phyloP scores from a whole-genome alignment of 352 stramenopile genomes.

The Pythium sukuiense region DNA sequence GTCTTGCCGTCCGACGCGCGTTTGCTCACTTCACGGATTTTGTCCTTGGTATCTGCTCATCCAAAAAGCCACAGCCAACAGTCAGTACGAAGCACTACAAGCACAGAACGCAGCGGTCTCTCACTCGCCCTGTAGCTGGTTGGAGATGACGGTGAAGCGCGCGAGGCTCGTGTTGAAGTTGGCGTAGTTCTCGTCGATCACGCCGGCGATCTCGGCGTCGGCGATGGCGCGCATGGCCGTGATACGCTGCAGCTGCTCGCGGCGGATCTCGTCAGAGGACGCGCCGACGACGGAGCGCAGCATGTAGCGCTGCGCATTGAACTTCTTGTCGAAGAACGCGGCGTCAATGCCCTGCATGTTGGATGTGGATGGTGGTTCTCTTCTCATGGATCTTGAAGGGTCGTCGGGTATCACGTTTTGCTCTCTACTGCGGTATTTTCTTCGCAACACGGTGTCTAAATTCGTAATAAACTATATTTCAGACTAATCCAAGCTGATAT shows the following conservation, averaged over 20 bases:
- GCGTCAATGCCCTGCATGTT: slow-evolving; percentile 70
- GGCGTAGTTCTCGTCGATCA: slow-evolving; percentile 82
- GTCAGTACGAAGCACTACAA: no score
- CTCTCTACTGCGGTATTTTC: no score
- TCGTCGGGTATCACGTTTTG: no score
- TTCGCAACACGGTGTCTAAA: no score
- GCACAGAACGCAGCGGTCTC: no score
- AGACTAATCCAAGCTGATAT: no score
- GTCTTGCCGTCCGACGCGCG: slow-evolving; percentile 72
- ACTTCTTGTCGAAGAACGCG: slow-evolving; percentile 85
- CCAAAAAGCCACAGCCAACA: no score
- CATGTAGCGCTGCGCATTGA: slow-evolving; percentile 77
- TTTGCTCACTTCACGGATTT: slow-evolving; percentile 68
- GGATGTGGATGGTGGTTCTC: background rate
- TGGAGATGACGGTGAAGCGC: slow-evolving; percentile 75
- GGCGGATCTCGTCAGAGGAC: slow-evolving; percentile 63
- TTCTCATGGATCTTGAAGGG: no score
- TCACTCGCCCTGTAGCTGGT: slow-evolving; percentile 65
- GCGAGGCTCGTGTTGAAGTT: slow-evolving; percentile 87
- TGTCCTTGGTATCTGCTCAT: slow-evolving; percentile 58
- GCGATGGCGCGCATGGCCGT: slow-evolving; percentile 58
- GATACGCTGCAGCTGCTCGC: slow-evolving; percentile 69
- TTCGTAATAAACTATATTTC: no score
- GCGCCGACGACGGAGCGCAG: slow-evolving; percentile 72
- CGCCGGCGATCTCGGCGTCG: slow-evolving; percentile 75